Percentiles rank a stretch among this genome's conserved stretches.
Evolutionary conservation across 2,329 filamentous ascomycete species (phyloP).

Genomic region (Sphaerostilbella broomeana): DNA sequence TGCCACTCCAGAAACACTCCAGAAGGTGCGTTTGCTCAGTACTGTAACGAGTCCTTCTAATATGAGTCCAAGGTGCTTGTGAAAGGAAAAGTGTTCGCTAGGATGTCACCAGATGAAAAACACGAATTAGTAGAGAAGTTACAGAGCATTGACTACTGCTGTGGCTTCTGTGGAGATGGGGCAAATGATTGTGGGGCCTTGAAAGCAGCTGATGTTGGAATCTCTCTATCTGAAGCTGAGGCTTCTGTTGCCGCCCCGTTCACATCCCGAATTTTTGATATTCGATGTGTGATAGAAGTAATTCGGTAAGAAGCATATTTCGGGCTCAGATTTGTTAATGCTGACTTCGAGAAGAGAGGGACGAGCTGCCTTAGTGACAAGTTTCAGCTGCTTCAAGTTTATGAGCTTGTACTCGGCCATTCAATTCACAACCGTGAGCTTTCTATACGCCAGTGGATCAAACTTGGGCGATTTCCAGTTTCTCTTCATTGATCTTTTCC

Average conservation of each 20-base stretch:
- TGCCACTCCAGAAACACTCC: slow-evolving; percentile 71
- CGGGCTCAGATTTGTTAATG: not conserved
- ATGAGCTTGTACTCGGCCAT: slow-evolving; percentile 99
- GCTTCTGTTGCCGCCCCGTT: slow-evolving; percentile 98
- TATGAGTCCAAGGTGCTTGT: slow-evolving; percentile 61
- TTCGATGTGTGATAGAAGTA: slow-evolving; percentile 87
- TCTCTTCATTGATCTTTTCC: slow-evolving; percentile 84
- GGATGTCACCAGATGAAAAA: slow-evolving; percentile 98
- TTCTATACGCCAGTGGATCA: slow-evolving; percentile 86
- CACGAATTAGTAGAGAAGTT: slow-evolving; percentile 96
- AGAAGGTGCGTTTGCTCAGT: slow-evolving; percentile 43
- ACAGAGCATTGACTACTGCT: slow-evolving; percentile 91
- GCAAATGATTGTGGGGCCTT: slow-evolving; percentile 96
- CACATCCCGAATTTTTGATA: slow-evolving; percentile 91
- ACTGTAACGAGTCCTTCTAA: slow-evolving; percentile 28
- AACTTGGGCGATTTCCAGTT: slow-evolving; percentile 98
- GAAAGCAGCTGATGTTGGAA: slow-evolving; percentile 95
- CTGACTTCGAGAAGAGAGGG: slow-evolving; percentile 59
- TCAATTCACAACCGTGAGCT: slow-evolving; percentile 95
- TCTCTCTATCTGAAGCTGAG: slow-evolving; percentile 94
- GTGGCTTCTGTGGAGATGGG: slow-evolving; percentile 93
- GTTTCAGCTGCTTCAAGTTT: slow-evolving; percentile 99
- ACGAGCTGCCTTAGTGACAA: slow-evolving; percentile 90
- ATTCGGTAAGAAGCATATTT: slow-evolving; percentile 52
- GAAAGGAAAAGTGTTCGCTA: slow-evolving; percentile 84